Evolutionary conservation across 768 basidiomycete genomes (phyloP), one percentile per base, ranked within the genome.

Genomic region (Auricularia heimuer): DNA sequence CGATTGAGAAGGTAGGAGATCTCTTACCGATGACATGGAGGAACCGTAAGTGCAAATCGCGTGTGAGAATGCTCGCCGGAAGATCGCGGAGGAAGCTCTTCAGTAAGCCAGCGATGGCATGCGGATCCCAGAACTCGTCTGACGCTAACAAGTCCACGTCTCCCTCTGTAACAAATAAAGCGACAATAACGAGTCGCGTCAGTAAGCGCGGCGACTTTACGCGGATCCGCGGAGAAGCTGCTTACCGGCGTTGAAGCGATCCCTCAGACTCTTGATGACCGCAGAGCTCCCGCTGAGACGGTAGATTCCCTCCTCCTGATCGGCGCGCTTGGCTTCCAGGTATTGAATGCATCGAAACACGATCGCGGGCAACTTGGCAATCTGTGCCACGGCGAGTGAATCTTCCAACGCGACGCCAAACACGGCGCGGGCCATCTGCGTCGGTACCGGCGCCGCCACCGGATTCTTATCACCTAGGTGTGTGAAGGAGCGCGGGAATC

Each of bases 221-320:
- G 63, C 66, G 51, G 67, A 63, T 42, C 36, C 44, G 51, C 54
- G 51, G 47, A 16, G 47, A 51, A 51, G 47, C 47, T 18, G 47
- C 86, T 67, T 70, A 93, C 94, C 93, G 67, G 79, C 74, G 72
- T 99, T 98, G 78, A 98, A 99, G 66, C 87, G 85, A 73, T 98
- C 97, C 72, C 89, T 93, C 54, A 99, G 79, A 62, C 80, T 85
- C 78, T 97, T 97, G 79, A 98, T 94, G 65, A 96, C 94, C 39
- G 94, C 90, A 68, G 93, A 92, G 74, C 92, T 94, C 29, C 95
- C 95, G 72, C 90, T 94, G 66, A 99, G 77, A 66, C 97, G 87
- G 77, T 98, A 99, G 66, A 99, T 96, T 39, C 97, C 97, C 76
- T 99, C 97, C 72, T 99, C 97, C 69, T 91, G 86, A 67, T 98